These are phyloP conservation scores for Nepenthes mirabilis DNA, from an alignment of 148 eudicot genomes.

Conservation along the genomic window DNA sequence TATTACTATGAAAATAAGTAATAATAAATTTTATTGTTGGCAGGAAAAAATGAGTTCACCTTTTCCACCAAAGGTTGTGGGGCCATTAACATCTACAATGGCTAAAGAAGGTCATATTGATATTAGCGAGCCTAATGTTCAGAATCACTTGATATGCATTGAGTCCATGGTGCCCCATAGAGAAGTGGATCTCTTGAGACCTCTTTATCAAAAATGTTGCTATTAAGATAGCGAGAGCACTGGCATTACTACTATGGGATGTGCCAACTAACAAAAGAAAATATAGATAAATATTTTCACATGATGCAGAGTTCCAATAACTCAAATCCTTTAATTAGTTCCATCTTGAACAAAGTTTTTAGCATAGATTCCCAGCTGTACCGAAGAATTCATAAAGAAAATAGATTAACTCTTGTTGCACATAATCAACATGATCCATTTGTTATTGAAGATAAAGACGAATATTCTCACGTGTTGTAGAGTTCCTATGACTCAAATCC, in stretches of 20 bases:
- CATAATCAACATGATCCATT: no score
- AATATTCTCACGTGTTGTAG: constrained; percentile 6
- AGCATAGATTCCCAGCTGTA: no score
- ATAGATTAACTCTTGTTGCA: no score
- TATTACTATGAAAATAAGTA: no score
- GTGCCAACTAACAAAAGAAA: constrained; percentile 10
- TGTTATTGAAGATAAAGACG: constrained; percentile 16
- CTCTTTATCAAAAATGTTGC: constrained; percentile 16
- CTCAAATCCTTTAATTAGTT: no score
- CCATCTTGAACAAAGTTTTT: no score
- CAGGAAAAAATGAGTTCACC: constrained; percentile 41
- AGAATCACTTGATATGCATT: constrained; percentile 20
- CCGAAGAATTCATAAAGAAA: no score
- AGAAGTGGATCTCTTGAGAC: constrained; percentile 19
- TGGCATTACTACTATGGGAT: constrained; percentile 13
- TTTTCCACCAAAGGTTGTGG: constrained; percentile 26
- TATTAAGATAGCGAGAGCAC: constrained; percentile 14
- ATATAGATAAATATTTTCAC: no score
- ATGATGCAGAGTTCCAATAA: no score
- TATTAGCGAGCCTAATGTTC: constrained; percentile 10
- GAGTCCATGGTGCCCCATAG: constrained; percentile 18
- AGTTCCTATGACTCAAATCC: constrained; percentile 13
- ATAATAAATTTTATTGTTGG: no score
- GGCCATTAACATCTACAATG: constrained; percentile 13
- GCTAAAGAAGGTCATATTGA: constrained; percentile 20